Conservation (phyloP, 2,329 filamentous ascomycete species). For the Dactylellina cionopaga region DNA sequence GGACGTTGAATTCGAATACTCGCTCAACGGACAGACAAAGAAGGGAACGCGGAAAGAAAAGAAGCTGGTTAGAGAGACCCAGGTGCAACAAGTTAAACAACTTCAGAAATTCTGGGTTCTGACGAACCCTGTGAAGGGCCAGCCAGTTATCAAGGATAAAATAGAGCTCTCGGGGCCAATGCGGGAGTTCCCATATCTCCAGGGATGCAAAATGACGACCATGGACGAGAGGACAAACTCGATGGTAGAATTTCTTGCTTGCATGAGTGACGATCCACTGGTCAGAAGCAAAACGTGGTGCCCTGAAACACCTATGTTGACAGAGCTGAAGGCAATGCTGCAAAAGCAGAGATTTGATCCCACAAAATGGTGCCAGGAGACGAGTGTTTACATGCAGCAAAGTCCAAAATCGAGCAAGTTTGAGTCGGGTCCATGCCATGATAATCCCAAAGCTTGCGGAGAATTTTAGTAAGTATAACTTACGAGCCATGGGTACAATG, state of each 20-base stretch:
- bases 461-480: too few relatives aligned
- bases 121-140: not conserved
- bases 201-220: not conserved
- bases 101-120: not conserved
- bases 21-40: not conserved
- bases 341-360: not conserved
- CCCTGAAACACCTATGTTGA: not conserved
- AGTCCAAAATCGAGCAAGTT: too few relatives aligned
- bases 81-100: not conserved
- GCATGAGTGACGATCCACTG: not conserved
- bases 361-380: not conserved
- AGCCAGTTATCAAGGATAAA: not conserved
- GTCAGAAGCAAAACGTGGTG: slow-evolving; percentile 3
- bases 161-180: not conserved
- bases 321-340: not conserved
- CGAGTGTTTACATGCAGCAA: not conserved
- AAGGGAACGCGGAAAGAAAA: too few relatives aligned
- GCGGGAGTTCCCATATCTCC: not conserved
- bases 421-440: too few relatives aligned
- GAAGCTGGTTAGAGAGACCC: not conserved
- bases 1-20: not conserved
- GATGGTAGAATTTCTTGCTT: not conserved
- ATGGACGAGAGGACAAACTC: not conserved
- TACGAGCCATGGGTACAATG: too few relatives aligned
- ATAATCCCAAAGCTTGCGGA: too few relatives aligned